Base-by-base conservation (phyloP, 345 rosid genomes). In the Theobroma cacao region DNA sequence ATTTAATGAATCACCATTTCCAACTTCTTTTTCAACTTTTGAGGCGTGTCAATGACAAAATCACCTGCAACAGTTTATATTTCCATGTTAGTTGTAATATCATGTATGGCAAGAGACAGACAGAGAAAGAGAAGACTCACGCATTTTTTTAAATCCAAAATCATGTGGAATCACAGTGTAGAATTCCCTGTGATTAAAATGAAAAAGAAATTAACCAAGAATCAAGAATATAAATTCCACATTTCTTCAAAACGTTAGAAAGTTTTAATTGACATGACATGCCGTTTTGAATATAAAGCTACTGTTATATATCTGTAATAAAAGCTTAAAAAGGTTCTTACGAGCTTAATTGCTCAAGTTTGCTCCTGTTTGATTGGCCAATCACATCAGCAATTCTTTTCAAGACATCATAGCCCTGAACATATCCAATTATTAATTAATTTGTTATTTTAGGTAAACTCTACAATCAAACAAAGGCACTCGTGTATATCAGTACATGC, bases 101-200 rank as follows among this genome's bases (percentile, higher is more conserved):
- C 33, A 30, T 11, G n/a, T 22, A 50, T 24, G 45, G 31, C n/a
- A 24, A 24, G 63, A 71, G 45, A 68, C 15, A 22, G 53, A 36
- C 20, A 58, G 36, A 78, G 63, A 78, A 77, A 70, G n/a, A 79
- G 80, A 81, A 79, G 61, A 86, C 94, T 91, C 82, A 90, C 97
- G 83, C 96, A 90, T 93, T 84, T 93, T 93, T 76, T 80, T 87
- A 81, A 92, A 95, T 62, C 98, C 99, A 70, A 93, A 92, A 82
- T 92, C 93, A 87, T 93, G 98, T 22, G 99, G 98, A 79, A 95
- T 91, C 72, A 89, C 90, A 1, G 96, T 90, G 79, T 95, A 93
- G 87, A 95, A 95, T 85, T 95, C 94, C 65, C 98, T 95, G 93
- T 84, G 85, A 80, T 15, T 63, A 65, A 77, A 75, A 63, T 7